Evolutionary conservation across 768 basidiomycete species (phyloP), one percentile per base, ranked within the genome.

Genomic region (Boletus pseudopeckii): DNA sequence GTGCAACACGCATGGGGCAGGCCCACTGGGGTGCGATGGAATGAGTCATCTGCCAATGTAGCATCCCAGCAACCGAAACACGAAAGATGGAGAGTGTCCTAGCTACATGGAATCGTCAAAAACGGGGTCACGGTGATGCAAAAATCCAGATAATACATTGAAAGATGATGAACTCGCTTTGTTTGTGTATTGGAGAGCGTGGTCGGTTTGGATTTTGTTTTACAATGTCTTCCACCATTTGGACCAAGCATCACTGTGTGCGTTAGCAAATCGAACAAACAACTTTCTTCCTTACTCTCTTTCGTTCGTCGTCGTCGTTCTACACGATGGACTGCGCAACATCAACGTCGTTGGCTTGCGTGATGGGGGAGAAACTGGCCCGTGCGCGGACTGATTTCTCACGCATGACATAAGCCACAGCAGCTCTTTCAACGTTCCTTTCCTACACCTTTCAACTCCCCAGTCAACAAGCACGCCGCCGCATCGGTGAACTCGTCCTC

Each of bases 181-280:
- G 69, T 70, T 72, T 72, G 69, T 70, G 69, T 70, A 72, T 70
- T 70, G 69, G 69, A 72, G 69, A 72, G 69, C 69, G 71, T 70
- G 69, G 69, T 71, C 63, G 69, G 71, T 70, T 70, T 70, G 69
- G 69, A 72, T 75, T 76, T 83, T 88, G 85, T 86, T 84, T 85
- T 85, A 82, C 77, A 75, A 74, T 83, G 84, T 85, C 83, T 78
- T 85, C 75, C 70, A 80, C 72, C 75, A 81, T 87, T 86, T 87
- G 85, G 79, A 79, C 80, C 73, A 69, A 60, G 64, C 52, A 80
- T 82, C 77, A 76, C 74, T 72, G 75, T 75, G 75, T 81, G 80
- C 80, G 84, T 81, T 76, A 77, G 75, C 70, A 73, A 76, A 77
- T 73, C 71, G 79, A 76, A 80, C 75, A 72, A 75, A 70, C 64